phyloP scores from a whole-genome alignment of 225 moss, liverwort and hornwort species.

The Sphagnum contortum region DNA sequence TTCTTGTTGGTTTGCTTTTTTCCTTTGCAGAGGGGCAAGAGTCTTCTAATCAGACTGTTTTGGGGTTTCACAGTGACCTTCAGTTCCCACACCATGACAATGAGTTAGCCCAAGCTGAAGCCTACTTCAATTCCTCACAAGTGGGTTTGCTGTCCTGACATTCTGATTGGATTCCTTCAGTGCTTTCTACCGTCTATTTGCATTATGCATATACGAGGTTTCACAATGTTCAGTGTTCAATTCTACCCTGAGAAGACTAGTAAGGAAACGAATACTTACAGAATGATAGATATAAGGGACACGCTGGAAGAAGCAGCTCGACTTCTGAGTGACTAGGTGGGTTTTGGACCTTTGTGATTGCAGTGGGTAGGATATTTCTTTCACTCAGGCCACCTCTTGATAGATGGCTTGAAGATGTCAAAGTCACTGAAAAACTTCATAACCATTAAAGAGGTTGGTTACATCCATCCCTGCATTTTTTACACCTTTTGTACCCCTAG shows the following conservation, averaged over 20 bases:
- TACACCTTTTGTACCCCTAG: neutral
- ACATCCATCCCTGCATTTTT: slow-evolving; percentile 6
- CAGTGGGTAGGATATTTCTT: slow-evolving; percentile 98
- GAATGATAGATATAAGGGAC: no score
- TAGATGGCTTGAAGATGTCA: slow-evolving; percentile 95
- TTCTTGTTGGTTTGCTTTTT: slow-evolving; percentile 1
- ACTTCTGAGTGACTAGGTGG: neutral
- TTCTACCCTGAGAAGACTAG: no score
- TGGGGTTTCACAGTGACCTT: slow-evolving; percentile 53
- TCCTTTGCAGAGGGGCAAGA: neutral
- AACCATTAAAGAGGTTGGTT: slow-evolving; percentile 81
- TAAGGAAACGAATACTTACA: no score
- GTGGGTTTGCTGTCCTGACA: slow-evolving; percentile 15
- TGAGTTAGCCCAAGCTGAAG: slow-evolving; percentile 92
- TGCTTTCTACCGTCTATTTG: no score
- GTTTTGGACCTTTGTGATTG: slow-evolving; percentile 14
- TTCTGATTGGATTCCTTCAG: no score
- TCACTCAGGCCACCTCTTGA: slow-evolving; percentile 93
- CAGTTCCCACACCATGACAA: slow-evolving; percentile 96
- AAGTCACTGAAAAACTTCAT: slow-evolving; percentile 95
- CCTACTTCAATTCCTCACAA: slow-evolving; percentile 67
- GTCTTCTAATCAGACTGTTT: neutral
- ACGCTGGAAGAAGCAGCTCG: no score
- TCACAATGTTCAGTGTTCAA: no score
- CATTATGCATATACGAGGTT: no score